Conservation (phyloP, 306 rosid genomes). For the Vachellia pachyceras region DNA sequence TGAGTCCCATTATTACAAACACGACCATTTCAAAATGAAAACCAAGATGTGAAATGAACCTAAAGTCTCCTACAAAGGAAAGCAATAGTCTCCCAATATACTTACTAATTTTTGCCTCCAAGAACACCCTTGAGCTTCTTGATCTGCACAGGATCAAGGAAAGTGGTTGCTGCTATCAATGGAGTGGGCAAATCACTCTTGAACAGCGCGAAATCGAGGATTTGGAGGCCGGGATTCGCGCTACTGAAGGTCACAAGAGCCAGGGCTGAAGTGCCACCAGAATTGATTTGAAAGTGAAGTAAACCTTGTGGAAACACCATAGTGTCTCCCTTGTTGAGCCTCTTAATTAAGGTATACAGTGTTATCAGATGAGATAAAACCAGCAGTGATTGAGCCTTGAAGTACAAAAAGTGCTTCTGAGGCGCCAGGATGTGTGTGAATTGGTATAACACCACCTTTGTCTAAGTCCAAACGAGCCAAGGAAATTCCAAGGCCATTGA, state of each 20-base stretch:
- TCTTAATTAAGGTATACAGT: conserved; percentile 61
- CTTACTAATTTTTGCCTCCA: conserved; percentile 62
- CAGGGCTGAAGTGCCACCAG: conserved; percentile 28
- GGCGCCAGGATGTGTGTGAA: conserved; percentile 85
- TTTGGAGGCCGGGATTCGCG: conserved; percentile 73
- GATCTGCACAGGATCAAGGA: conserved; percentile 60
- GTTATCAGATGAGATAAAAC: conserved; percentile 66
- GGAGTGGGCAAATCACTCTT: conserved; percentile 67
- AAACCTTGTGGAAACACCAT: conserved; percentile 89
- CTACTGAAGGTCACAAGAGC: conserved; percentile 69
- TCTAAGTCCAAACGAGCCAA: conserved; percentile 67
- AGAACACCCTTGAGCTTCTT: conserved; percentile 90
- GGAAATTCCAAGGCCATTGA: conserved; percentile 83
- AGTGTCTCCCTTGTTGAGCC: conserved; percentile 66
- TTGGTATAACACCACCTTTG: conserved; percentile 64
- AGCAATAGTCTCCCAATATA: not conserved
- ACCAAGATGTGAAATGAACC: conserved; percentile 15
- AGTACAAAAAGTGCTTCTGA: conserved; percentile 54
- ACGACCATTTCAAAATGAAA: conserved; percentile 13
- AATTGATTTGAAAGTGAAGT: conserved; percentile 74
- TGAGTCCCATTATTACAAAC: conserved; percentile 26
- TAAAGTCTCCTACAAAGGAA: not conserved
- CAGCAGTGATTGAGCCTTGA: conserved; percentile 64
- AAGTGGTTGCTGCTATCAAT: conserved; percentile 54
- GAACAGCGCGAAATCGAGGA: conserved; percentile 73